These are phyloP conservation scores for Globisporangium nunn DNA, from an alignment of 352 stramenopile genomes.

Conservation along the genomic window DNA sequence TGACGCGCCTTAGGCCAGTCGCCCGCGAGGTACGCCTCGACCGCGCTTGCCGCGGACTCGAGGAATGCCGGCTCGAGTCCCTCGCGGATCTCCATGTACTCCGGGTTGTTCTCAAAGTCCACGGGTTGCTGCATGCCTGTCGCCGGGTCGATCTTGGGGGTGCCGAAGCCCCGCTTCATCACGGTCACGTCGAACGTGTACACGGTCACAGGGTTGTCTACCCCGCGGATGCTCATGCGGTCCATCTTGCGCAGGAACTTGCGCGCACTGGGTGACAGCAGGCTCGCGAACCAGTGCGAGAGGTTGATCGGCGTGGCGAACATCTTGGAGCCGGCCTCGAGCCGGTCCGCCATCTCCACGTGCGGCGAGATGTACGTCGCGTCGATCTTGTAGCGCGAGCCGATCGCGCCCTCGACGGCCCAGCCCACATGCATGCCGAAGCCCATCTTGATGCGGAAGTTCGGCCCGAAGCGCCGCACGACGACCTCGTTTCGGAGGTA, in stretches of 20 bases:
- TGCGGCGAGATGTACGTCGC: slow-evolving; percentile 96
- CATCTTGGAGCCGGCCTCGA: slow-evolving; percentile 94
- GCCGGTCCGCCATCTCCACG: slow-evolving; percentile 90
- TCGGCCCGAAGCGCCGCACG: slow-evolving; percentile 74
- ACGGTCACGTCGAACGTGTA: slow-evolving; percentile 88
- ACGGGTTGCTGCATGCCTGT: slow-evolving; percentile 59
- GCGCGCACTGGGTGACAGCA: slow-evolving; percentile 60
- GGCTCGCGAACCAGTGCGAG: slow-evolving; percentile 72
- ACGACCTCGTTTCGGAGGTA: slow-evolving; percentile 65
- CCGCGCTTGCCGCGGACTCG: slow-evolving; percentile 48
- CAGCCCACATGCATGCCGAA: slow-evolving; percentile 96
- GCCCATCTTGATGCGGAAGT: slow-evolving; percentile 88
- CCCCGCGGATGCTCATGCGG: slow-evolving; percentile 75
- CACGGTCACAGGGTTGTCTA: slow-evolving; percentile 73
- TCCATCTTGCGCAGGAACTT: slow-evolving; percentile 82
- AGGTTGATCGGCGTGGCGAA: slow-evolving; percentile 82
- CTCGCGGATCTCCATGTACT: slow-evolving; percentile 82
- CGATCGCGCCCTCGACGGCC: slow-evolving; percentile 95
- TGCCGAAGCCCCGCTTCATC: slow-evolving; percentile 68
- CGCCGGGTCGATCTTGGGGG: slow-evolving; percentile 51
- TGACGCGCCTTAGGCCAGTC: slow-evolving; percentile 70
- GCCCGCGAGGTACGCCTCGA: slow-evolving; percentile 69
- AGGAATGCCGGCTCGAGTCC: slow-evolving; percentile 77
- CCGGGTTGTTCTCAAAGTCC: slow-evolving; percentile 76
- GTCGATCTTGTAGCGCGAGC: slow-evolving; percentile 94